phyloP scores from a whole-genome alignment of 108 stramenopile genomes.

The Nitzschia sp. region DNA sequence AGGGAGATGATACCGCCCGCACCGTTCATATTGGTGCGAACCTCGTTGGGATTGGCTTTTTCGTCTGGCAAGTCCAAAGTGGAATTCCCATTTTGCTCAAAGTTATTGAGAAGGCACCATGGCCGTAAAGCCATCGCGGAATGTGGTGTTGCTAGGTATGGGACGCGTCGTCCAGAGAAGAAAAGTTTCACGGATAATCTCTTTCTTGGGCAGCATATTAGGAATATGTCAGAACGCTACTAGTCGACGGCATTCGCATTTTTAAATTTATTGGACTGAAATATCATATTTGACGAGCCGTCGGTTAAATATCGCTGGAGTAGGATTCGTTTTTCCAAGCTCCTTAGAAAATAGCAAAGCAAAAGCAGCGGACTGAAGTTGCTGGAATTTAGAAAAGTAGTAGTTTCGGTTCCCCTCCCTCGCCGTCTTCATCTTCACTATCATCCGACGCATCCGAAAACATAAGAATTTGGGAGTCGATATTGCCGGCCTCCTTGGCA shows the following conservation, averaged over 20 bases:
- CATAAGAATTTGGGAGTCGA: conserved; percentile 46
- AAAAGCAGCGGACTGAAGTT: too few species aligned
- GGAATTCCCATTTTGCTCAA: conserved; percentile 92
- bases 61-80: conserved; percentile 89
- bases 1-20: conserved; percentile 95
- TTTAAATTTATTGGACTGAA: too few species aligned
- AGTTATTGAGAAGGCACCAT: conserved; percentile 89
- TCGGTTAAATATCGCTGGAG: too few species aligned
- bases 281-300: too few species aligned
- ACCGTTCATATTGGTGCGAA: conserved; percentile 94
- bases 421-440: conserved; percentile 22
- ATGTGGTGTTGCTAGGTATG: too few species aligned
- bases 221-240: too few species aligned
- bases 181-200: too few species aligned
- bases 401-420: conserved; percentile 35
- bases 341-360: too few species aligned
- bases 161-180: too few species aligned
- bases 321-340: too few species aligned
- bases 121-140: conserved; percentile 84
- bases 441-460: conserved; percentile 5
- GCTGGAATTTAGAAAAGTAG: conserved; percentile 38
- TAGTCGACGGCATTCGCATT: too few species aligned
- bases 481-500: conserved; percentile 45
- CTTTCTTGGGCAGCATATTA: too few species aligned
- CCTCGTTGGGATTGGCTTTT: conserved; percentile 83